Percentiles rank a stretch among this genome's conserved stretches.
These are phyloP conservation scores for Santalum album DNA, from an alignment of 164 flowering plant genomes.

Conservation along the genomic window DNA sequence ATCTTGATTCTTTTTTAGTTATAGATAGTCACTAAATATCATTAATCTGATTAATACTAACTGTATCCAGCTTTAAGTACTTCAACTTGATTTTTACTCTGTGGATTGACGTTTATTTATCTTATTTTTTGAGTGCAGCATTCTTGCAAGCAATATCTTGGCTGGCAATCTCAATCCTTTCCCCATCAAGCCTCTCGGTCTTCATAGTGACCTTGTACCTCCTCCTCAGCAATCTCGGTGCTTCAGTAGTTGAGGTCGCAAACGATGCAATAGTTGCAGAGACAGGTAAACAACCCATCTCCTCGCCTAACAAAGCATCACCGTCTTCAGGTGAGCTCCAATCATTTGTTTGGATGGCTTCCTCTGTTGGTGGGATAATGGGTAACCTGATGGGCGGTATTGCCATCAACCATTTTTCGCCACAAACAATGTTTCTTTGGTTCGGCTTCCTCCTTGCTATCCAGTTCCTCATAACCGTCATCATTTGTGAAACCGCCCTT, in stretches of 20 bases:
- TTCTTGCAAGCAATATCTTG: conserved; percentile 85
- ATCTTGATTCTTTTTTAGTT: too few relatives aligned
- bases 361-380: conserved; percentile 71
- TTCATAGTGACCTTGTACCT: conserved; percentile 45
- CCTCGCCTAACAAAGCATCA: conserved; percentile 24
- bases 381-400: conserved; percentile 79
- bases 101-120: not conserved
- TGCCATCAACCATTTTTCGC: conserved; percentile 36
- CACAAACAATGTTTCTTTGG: conserved; percentile 50
- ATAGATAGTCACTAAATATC: too few relatives aligned
- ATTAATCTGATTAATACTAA: too few relatives aligned
- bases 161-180: conserved; percentile 55
- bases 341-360: conserved; percentile 78
- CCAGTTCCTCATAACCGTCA: conserved; percentile 53
- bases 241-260: conserved; percentile 89
- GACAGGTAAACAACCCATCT: conserved; percentile 35
- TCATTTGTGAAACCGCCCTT: conserved; percentile 52
- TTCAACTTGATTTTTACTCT: not conserved
- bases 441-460: conserved; percentile 43
- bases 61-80: too few relatives aligned
- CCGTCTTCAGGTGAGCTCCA: conserved; percentile 68
- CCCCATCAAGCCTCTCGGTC: conserved; percentile 51
- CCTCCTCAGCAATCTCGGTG: conserved; percentile 86
- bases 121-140: conserved; percentile 40
- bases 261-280: conserved; percentile 98